Conservation (phyloP, 2,329 filamentous ascomycete genomes). For the Monosporascus sp. region DNA sequence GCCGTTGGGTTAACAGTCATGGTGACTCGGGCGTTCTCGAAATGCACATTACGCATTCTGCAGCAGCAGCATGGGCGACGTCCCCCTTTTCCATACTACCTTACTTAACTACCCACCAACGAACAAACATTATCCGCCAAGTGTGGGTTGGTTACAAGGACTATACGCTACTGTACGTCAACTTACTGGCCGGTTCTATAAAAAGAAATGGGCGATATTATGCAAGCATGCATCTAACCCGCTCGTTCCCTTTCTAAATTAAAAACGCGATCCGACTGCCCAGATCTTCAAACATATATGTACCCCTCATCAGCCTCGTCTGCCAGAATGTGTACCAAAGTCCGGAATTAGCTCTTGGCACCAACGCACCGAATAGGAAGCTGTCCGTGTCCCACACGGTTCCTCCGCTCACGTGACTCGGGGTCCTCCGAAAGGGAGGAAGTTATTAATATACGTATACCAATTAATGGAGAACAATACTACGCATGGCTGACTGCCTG, state of each 20-base stretch:
- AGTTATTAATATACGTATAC: background rate
- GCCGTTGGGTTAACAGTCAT: too few species aligned
- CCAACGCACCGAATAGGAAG: background rate
- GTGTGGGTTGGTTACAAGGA: background rate
- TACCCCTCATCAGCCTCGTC: background rate
- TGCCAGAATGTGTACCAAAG: background rate
- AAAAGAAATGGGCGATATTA: background rate
- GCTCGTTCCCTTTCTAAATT: too few species aligned
- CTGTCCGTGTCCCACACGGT: background rate
- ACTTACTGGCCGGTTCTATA: background rate
- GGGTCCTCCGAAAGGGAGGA: background rate
- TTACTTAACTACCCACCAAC: too few species aligned
- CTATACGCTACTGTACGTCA: background rate
- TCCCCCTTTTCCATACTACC: background rate
- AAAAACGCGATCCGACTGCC: too few species aligned
- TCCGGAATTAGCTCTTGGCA: background rate
- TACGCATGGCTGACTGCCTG: too few species aligned
- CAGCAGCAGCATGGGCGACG: too few species aligned
- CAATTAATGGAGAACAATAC: background rate
- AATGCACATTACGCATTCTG: too few species aligned
- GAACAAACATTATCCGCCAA: too few species aligned
- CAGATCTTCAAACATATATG: background rate
- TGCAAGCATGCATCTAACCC: too few species aligned
- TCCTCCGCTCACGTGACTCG: background rate
- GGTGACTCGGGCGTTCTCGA: too few species aligned